phyloP scores from a whole-genome alignment of 2,329 filamentous ascomycete species.

The Calonectria multiphialidica region DNA sequence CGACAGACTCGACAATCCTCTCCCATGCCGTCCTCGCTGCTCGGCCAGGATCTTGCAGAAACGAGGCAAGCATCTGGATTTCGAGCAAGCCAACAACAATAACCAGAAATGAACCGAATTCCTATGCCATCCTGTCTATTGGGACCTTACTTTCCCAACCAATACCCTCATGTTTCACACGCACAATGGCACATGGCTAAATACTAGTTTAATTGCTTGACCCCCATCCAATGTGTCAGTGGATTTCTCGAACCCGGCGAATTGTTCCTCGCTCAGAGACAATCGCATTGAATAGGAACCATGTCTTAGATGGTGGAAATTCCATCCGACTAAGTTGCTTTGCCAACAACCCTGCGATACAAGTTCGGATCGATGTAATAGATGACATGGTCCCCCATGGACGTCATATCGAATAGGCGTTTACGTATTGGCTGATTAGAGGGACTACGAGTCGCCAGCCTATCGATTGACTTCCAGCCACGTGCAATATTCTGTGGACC shows the following conservation, averaged over 20 bases:
- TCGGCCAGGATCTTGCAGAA: neutral
- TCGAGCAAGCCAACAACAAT: neutral
- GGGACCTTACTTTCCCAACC: neutral
- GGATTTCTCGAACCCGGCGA: neutral
- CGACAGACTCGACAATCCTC: conserved; percentile 1
- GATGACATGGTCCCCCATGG: neutral
- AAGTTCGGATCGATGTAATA: neutral
- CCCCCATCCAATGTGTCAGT: no score
- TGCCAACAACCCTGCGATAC: neutral
- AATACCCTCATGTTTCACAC: neutral
- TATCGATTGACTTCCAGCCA: neutral
- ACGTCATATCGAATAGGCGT: neutral
- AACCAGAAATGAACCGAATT: neutral
- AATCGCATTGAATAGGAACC: neutral
- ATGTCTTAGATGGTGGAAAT: neutral
- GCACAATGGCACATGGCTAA: neutral
- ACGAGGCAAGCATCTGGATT: neutral
- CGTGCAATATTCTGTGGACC: neutral
- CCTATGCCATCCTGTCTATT: neutral
- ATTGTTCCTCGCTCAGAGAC: neutral
- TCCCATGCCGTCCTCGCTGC: neutral
- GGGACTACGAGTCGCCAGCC: neutral
- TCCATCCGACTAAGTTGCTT: neutral
- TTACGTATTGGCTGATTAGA: neutral
- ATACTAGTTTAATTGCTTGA: no score